These are phyloP conservation scores for Mycena polygramma DNA, from an alignment of 768 basidiomycete species.

Conservation along the genomic window DNA sequence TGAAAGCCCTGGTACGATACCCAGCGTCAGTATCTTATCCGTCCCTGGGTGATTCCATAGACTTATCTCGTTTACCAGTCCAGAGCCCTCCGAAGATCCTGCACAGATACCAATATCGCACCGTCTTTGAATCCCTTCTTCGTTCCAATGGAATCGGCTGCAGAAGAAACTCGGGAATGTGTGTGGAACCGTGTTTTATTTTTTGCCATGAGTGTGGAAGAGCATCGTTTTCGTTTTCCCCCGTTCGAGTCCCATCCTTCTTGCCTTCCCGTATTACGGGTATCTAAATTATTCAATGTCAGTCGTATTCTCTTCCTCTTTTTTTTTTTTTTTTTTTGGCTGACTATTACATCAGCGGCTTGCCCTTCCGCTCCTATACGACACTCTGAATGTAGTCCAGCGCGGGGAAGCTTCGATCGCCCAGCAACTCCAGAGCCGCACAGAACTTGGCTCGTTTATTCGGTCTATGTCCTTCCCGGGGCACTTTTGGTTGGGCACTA, in stretches of 20 bases:
- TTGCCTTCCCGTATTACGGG: conserved; percentile 1
- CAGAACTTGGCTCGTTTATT: conserved; percentile 5
- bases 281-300: conserved; percentile 16
- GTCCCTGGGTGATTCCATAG: background rate
- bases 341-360: conserved; percentile 9
- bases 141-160: conserved; percentile 9
- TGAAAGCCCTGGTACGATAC: background rate
- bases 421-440: background rate
- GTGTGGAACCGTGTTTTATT: conserved; percentile 14
- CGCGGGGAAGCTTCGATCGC: background rate
- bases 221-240: background rate
- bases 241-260: background rate
- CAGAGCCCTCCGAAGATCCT: background rate
- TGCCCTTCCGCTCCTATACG: conserved; percentile 7
- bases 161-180: background rate
- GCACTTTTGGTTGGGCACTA: background rate
- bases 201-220: conserved; percentile 10
- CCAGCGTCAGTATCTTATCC: background rate
- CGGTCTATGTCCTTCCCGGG: background rate
- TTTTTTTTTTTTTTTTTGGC: background rate
- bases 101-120: conserved; percentile 2
- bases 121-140: conserved; percentile 22
- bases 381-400: background rate
- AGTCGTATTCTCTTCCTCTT: background rate
- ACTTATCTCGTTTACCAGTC: background rate